These are phyloP conservation scores for Alternaria consortialis DNA, from an alignment of 2,329 filamentous ascomycete species.

Conservation along the genomic window DNA sequence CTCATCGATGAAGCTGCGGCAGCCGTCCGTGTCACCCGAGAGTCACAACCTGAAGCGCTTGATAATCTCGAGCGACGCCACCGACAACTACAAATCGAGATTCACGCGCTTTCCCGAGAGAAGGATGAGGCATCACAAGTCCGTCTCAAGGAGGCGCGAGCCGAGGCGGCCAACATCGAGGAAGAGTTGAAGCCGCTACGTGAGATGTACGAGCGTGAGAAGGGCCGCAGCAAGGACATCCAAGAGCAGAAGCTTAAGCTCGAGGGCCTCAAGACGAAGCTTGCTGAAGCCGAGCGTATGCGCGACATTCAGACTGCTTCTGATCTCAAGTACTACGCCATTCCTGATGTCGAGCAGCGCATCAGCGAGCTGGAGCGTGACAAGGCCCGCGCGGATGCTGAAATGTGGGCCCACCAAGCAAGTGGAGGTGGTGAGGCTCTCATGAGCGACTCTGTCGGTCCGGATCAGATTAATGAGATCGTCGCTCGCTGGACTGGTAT, in stretches of 20 bases:
- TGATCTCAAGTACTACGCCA: slow-evolving; percentile 96
- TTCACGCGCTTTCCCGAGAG: slow-evolving; percentile 91
- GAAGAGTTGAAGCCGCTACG: slow-evolving; percentile 91
- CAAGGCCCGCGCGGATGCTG: slow-evolving; percentile 79
- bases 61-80: slow-evolving; percentile 92
- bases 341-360: slow-evolving; percentile 84
- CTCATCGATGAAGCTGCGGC: slow-evolving; percentile 95
- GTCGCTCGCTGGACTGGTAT: slow-evolving; percentile 98
- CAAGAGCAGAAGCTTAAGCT: slow-evolving; percentile 96
- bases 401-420: slow-evolving; percentile 65
- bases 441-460: slow-evolving; percentile 91
- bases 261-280: slow-evolving; percentile 87
- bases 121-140: slow-evolving; percentile 91
- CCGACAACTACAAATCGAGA: slow-evolving; percentile 95
- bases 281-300: slow-evolving; percentile 89
- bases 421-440: slow-evolving; percentile 70
- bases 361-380: slow-evolving; percentile 85
- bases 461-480: slow-evolving; percentile 99
- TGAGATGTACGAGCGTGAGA: slow-evolving; percentile 95
- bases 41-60: slow-evolving; percentile 95
- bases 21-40: slow-evolving; percentile 92
- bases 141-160: slow-evolving; percentile 82
- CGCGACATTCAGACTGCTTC: slow-evolving; percentile 87
- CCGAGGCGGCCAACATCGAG: slow-evolving; percentile 91
- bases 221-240: slow-evolving; percentile 87